Conservation (phyloP, 495 filamentous ascomycete genomes). For the Entonaema liquescens region DNA sequence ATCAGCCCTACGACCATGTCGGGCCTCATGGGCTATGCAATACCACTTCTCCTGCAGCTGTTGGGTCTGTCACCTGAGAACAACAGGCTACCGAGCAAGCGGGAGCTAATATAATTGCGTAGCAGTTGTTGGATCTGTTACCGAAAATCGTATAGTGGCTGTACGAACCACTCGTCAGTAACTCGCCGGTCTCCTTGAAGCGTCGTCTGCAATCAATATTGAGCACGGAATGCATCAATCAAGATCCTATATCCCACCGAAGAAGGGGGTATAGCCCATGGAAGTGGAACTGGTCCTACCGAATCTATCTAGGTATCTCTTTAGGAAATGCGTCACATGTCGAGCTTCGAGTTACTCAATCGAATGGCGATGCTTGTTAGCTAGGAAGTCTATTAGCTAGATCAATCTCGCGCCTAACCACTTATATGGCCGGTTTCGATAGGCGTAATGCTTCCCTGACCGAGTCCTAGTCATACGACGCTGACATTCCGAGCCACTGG, state of each 20-base stretch:
- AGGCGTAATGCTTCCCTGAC: conserved; percentile 23
- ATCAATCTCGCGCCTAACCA: conserved; percentile 8
- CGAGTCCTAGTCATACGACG: conserved; percentile 33
- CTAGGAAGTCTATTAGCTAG: conserved; percentile 23
- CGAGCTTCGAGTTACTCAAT: conserved; percentile 8
- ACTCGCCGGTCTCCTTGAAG: conserved; percentile 7
- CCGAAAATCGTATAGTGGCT: conserved; percentile 18
- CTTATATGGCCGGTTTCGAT: conserved; percentile 7
- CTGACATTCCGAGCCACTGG: conserved; percentile 34
- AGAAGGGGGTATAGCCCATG: not conserved
- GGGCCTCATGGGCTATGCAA: conserved; percentile 22
- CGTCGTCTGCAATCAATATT: conserved; percentile 4
- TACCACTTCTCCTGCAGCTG: conserved; percentile 14
- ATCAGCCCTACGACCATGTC: conserved; percentile 29
- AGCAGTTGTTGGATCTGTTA: conserved; percentile 18
- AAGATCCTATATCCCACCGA: conserved; percentile 24
- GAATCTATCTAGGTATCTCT: conserved; percentile 12
- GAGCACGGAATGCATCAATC: conserved; percentile 12
- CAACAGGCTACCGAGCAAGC: conserved; percentile 21
- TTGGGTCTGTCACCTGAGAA: conserved; percentile 27
- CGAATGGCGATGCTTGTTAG: conserved; percentile 17
- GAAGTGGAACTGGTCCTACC: conserved; percentile 24
- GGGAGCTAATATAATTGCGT: conserved; percentile 22
- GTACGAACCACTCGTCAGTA: not conserved
- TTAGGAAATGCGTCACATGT: conserved; percentile 25